Evolutionary conservation across 1,139 yeast genomes (phyloP), one percentile per base, ranked within the genome.

Genomic region (Lodderomyces oxycetoniae): DNA sequence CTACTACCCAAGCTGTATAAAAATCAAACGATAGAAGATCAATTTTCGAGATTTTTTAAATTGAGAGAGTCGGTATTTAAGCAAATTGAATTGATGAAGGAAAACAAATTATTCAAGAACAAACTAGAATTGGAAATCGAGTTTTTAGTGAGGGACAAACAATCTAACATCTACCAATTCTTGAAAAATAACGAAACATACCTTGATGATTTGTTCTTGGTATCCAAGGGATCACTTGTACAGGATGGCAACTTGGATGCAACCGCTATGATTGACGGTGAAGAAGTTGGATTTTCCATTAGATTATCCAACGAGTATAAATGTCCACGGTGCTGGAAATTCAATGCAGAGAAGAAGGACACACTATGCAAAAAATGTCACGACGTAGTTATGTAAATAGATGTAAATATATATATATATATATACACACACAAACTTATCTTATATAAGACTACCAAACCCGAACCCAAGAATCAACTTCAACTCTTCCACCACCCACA

Each of bases 271-370:
- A 22, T 36, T 5, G 17, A 32, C 11, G 38, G 33, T 5, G 39
- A 37, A 11, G 24, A 28, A 7, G 30, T 37, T 17, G 32, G 24
- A 9, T 29, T 41, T n/a, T 16, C 19, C 27, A 26, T 35, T 15
- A 24, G 35, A 36, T 36, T 36, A 32, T 34, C 48, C 32, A 21
- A 57, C 0, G 52, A 60, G 4, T 59, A 61, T 34, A 87, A 87
- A 49, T 91, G 98, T 54, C 95, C 95, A 2, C 71, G 98, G 51
- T 91, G 98, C 57, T 91, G 98, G 98, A 86, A 86, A 50, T 79
- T 61, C 50, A 74, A 74, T 11, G 67, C 94, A 0, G 55, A 53
- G 0, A 49, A 44, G 1, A 77, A 70, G 30, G 77, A 75, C 11
- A 52, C 53, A 2, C 63, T 89, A 21, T 91, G 98, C 54, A 39